phyloP scores from a whole-genome alignment of 345 rosid species.

The Bruguiera gymnorhiza region DNA sequence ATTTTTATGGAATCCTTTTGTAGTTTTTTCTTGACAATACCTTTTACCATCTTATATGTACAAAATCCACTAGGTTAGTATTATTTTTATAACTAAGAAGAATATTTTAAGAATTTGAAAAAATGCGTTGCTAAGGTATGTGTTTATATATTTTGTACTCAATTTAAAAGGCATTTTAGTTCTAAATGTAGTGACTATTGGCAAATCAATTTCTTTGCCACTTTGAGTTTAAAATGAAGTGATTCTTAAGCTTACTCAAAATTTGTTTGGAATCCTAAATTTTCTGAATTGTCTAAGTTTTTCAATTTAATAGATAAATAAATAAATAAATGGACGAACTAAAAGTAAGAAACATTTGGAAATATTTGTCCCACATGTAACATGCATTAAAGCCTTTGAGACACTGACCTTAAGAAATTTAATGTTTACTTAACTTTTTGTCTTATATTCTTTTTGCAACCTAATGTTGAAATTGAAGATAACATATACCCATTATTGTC shows the following conservation, averaged over 20 bases:
- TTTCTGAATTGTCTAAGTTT: too few species aligned
- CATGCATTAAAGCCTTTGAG: background rate
- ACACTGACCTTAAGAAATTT: background rate
- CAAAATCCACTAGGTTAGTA: slow-evolving; percentile 87
- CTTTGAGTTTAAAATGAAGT: too few species aligned
- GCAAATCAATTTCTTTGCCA: too few species aligned
- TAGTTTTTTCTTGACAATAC: slow-evolving; percentile 78
- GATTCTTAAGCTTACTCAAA: too few species aligned
- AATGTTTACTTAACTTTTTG: background rate
- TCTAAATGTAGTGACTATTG: too few species aligned
- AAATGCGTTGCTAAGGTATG: slow-evolving; percentile 85
- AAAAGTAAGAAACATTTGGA: too few species aligned
- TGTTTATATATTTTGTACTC: background rate
- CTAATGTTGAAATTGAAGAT: slow-evolving; percentile 84
- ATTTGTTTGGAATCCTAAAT: too few species aligned
- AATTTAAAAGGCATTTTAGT: background rate
- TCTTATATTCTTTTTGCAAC: slow-evolving; percentile 45
- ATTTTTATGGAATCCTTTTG: background rate
- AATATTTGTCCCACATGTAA: background rate
- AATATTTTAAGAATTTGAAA: slow-evolving; percentile 34
- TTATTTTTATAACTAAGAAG: slow-evolving; percentile 60
- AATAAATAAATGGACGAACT: too few species aligned
- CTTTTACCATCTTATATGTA: slow-evolving; percentile 80
- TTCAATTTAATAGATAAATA: too few species aligned
- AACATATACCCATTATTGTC: slow-evolving; percentile 70